Evolutionary conservation across 108 stramenopile genomes (phyloP), one percentile per base, ranked within the genome.

Genomic region (Nitzschia putrida): DNA sequence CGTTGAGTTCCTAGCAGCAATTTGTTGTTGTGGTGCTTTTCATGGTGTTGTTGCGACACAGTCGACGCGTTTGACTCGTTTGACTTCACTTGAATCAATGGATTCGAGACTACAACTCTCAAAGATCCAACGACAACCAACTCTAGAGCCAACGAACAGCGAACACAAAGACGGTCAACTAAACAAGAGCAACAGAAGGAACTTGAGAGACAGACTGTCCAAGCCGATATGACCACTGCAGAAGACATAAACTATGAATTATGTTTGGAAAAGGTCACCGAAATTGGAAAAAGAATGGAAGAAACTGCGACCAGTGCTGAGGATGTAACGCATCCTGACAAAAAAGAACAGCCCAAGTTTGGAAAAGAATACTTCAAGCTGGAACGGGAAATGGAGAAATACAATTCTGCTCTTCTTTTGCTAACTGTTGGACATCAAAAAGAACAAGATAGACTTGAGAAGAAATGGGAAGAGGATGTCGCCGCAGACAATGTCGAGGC

Each of bases 361-460:
- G 74, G 84, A 13, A 81, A 85, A 52, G 84, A 85, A 53, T 85
- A 85, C 47, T 85, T 82, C 60, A 80, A 80, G 68, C 76, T 85
- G 14, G 84, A 85, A 63, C 84, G 80, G 57, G 80, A 85, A 18
- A 85, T 85, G 84, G 84, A 85, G 55, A 77, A 79, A 34, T 82
- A 82, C 65, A 85, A 72, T 47, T 68, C 58, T 51, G 84, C 84
- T n/a, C n/a, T n/a, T 8, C 51, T 85, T 47, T 50, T 73, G 22
- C 13, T 85, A 8, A 71, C 84, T 20, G 84, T 82, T 54, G 84
- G 82, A 61, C 80, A 85, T 53, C 54, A 72, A 25, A 76, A 74
- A 18, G 79, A 85, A 53, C 78, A 82, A 69, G 68, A 82, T 20
- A 50, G 78, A 57, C 43, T 73, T 2, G 84, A 85, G 66, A 68